A percentile compares a stretch with the other conserved stretches of the same genome.
These are phyloP conservation scores for Haplographium delicatum DNA, from an alignment of 495 filamentous ascomycete species.

Conservation along the genomic window DNA sequence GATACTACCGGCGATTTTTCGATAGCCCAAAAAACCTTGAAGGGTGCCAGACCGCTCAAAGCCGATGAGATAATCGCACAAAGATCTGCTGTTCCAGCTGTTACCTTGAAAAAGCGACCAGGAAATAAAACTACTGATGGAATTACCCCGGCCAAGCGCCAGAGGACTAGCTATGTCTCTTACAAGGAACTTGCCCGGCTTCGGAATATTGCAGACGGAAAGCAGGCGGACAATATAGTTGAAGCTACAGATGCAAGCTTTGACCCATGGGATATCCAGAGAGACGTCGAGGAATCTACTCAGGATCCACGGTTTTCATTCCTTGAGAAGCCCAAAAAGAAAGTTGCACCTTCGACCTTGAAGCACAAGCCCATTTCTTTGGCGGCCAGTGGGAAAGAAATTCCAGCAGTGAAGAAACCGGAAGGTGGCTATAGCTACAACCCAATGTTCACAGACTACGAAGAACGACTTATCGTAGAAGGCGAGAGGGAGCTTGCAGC, in stretches of 20 bases:
- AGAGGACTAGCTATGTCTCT: slow-evolving; percentile 68
- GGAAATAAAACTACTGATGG: slow-evolving; percentile 53
- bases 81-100: slow-evolving; percentile 72
- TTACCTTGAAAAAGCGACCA: slow-evolving; percentile 69
- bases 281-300: slow-evolving; percentile 33
- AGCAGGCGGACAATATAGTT: slow-evolving; percentile 51
- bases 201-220: slow-evolving; percentile 69
- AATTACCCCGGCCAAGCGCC: slow-evolving; percentile 67
- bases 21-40: slow-evolving; percentile 56
- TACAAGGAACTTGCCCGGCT: slow-evolving; percentile 74
- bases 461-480: slow-evolving; percentile 63
- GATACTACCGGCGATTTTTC: slow-evolving; percentile 65
- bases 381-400: slow-evolving; percentile 64
- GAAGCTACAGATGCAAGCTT: slow-evolving; percentile 51
- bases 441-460: slow-evolving; percentile 78
- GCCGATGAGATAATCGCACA: slow-evolving; percentile 84
- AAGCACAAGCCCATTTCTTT: slow-evolving; percentile 73
- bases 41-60: slow-evolving; percentile 70
- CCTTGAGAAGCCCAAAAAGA: slow-evolving; percentile 54
- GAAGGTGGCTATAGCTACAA: slow-evolving; percentile 87
- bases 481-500: slow-evolving; percentile 72
- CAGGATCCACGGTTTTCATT: slow-evolving; percentile 53
- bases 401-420: slow-evolving; percentile 76
- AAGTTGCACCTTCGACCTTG: slow-evolving; percentile 70
- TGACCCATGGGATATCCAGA: slow-evolving; percentile 71